A percentile compares a stretch with the other conserved stretches of the same genome.
Conservation (phyloP, 2,329 filamentous ascomycete species). For the Dothidotthia symphoricarpi region DNA sequence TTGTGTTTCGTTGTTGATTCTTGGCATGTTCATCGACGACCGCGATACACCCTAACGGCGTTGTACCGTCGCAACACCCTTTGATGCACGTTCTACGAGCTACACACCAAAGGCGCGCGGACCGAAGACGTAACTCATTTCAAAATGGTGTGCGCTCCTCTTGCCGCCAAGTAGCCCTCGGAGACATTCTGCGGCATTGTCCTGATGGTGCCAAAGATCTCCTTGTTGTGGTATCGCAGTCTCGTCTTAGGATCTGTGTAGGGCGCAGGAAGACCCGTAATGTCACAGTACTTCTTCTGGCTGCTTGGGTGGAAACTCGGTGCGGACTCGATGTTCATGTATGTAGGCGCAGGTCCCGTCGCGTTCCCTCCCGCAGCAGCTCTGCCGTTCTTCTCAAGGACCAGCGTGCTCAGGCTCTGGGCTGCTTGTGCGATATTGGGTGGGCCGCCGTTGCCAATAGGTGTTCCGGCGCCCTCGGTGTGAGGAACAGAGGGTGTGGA, state of each 20-base stretch:
- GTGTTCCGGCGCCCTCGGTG: conserved; percentile 41
- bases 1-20: too few species aligned
- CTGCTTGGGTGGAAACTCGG: conserved; percentile 77
- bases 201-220: conserved; percentile 83
- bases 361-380: conserved; percentile 20
- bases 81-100: neutral
- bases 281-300: conserved; percentile 88
- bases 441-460: conserved; percentile 61
- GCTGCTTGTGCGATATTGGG: conserved; percentile 84
- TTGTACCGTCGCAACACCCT: too few species aligned
- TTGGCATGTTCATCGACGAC: too few species aligned
- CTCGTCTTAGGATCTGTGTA: conserved; percentile 96
- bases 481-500: conserved; percentile 58
- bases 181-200: conserved; percentile 76
- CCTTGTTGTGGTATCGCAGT: conserved; percentile 86
- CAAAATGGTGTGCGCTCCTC: conserved; percentile 88
- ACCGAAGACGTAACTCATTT: conserved; percentile 60
- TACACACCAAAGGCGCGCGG: neutral
- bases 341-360: conserved; percentile 70
- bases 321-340: conserved; percentile 94
- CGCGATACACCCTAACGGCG: too few species aligned
- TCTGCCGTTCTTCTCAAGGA: conserved; percentile 73
- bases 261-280: conserved; percentile 86
- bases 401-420: conserved; percentile 79
- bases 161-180: conserved; percentile 84